A percentile compares a stretch with the other conserved stretches of the same genome.
Evolutionary conservation across 2,329 filamentous ascomycete genomes (phyloP).

Genomic region (Stagonosporopsis rhizophila): DNA sequence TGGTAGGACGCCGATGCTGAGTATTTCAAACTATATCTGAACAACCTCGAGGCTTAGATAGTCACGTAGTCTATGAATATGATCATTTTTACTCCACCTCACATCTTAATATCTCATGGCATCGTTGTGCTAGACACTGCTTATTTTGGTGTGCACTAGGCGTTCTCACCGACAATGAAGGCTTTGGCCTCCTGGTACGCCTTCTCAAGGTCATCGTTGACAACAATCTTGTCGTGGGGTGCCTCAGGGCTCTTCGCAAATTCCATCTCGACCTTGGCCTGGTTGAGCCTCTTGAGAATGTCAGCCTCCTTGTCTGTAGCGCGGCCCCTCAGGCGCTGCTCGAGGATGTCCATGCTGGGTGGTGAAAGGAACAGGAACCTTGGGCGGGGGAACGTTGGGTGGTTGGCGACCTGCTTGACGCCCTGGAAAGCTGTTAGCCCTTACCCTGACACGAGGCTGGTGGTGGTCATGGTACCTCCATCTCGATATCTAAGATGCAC

Average conservation of each 20-base stretch:
- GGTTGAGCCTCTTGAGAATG: slow-evolving; percentile 56
- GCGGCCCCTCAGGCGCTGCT: slow-evolving; percentile 60
- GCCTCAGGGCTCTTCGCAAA: slow-evolving; percentile 50
- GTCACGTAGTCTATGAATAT: slow-evolving; percentile 18
- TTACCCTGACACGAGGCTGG: neutral
- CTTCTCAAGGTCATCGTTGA: slow-evolving; percentile 60
- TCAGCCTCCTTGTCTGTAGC: slow-evolving; percentile 57
- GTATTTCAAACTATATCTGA: slow-evolving; percentile 57
- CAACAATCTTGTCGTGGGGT: slow-evolving; percentile 60
- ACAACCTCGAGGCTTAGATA: slow-evolving; percentile 47
- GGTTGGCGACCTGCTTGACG: slow-evolving; percentile 89
- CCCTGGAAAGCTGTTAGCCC: slow-evolving; percentile 58
- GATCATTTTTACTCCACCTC: neutral
- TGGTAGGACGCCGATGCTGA: slow-evolving; percentile 53
- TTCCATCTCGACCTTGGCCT: slow-evolving; percentile 55
- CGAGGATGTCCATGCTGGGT: slow-evolving; percentile 75
- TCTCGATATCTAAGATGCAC: slow-evolving; percentile 93
- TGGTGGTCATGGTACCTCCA: slow-evolving; percentile 68
- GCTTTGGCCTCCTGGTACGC: slow-evolving; percentile 59
- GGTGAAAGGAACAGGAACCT: slow-evolving; percentile 87
- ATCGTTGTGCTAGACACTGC: neutral
- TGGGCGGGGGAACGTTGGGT: slow-evolving; percentile 67
- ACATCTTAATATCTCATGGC: slow-evolving; percentile 3
- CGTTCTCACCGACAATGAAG: slow-evolving; percentile 56
- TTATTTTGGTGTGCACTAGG: slow-evolving; percentile 14